phyloP scores from a whole-genome alignment of 1,284 basidiomycete genomes.

The Rhodotorula sp. region DNA sequence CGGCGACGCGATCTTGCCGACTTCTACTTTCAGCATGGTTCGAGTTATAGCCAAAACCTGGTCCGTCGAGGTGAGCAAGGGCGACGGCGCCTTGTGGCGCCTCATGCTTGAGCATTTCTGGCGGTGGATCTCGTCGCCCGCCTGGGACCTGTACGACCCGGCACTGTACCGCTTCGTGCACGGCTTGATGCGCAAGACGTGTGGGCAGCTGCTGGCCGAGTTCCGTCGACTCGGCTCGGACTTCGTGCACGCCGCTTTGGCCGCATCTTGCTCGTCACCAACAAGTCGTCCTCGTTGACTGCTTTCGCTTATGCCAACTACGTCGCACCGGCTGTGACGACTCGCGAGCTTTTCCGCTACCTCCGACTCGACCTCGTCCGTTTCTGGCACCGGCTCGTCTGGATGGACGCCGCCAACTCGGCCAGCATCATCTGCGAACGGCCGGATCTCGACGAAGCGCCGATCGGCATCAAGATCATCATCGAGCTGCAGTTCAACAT shows the following conservation, averaged over 20 bases:
- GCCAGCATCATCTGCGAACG: conserved; percentile 84
- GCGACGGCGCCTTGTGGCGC: conserved; percentile 60
- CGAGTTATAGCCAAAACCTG: conserved; percentile 87
- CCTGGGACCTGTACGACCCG: conserved; percentile 87
- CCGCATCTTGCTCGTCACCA: conserved; percentile 83
- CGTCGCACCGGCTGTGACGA: conserved; percentile 86
- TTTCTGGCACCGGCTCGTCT: conserved; percentile 91
- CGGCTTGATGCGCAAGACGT: conserved; percentile 95
- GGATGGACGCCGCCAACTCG: conserved; percentile 94
- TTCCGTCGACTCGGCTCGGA: conserved; percentile 92
- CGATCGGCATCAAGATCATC: conserved; percentile 43
- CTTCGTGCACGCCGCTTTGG: conserved; percentile 92
- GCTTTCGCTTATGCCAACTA: conserved; percentile 92
- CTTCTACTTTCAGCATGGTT: conserved; percentile 79
- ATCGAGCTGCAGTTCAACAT: conserved; percentile 97
- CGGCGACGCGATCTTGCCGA: conserved; percentile 89
- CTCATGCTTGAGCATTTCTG: conserved; percentile 82
- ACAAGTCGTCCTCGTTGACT: conserved; percentile 86
- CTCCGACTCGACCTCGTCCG: conserved; percentile 81
- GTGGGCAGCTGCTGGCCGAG: conserved; percentile 94
- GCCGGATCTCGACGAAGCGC: conserved; percentile 63
- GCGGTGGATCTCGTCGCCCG: conserved; percentile 88
- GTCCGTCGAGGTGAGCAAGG: conserved; percentile 75
- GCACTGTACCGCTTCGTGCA: conserved; percentile 90
- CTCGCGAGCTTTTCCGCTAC: conserved; percentile 93